Conservation (phyloP, 805 yeast species). For the Lachancea sp. region DNA sequence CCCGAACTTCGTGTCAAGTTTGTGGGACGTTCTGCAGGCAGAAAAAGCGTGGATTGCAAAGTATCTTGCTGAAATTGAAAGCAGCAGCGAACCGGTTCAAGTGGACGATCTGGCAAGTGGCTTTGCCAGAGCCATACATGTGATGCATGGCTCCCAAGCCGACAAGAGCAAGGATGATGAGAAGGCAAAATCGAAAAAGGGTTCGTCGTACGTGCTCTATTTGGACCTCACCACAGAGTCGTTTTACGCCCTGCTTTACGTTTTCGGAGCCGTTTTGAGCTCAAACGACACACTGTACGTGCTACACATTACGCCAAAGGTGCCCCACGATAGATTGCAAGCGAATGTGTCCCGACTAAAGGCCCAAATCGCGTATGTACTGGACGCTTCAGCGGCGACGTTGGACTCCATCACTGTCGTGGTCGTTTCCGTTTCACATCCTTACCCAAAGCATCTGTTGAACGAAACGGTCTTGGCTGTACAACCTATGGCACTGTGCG, state of each 20-base stretch:
- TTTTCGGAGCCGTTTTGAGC: conserved; percentile 75
- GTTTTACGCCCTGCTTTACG: conserved; percentile 78
- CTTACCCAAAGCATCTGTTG: conserved; percentile 35
- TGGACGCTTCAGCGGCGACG: conserved; percentile 26
- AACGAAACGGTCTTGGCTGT: conserved; percentile 34
- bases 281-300: conserved; percentile 79
- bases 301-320: conserved; percentile 30
- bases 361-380: conserved; percentile 20
- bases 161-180: neutral
- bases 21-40: conserved; percentile 26
- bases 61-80: conserved; percentile 7
- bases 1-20: conserved; percentile 27
- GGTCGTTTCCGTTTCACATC: conserved; percentile 32
- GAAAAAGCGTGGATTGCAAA: conserved; percentile 29
- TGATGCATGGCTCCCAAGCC: conserved; percentile 12
- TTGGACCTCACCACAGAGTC: conserved; percentile 82
- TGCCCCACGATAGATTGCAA: conserved; percentile 3
- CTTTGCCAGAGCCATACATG: conserved; percentile 19
- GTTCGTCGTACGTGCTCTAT: conserved; percentile 67
- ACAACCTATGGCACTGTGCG: conserved; percentile 29
- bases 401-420: conserved; percentile 28
- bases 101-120: conserved; percentile 24
- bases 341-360: conserved; percentile 16
- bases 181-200: neutral
- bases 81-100: conserved; percentile 4